Evolutionary conservation across 208 protist genomes (phyloP).

Genomic region (Zelonia costaricensis): DNA sequence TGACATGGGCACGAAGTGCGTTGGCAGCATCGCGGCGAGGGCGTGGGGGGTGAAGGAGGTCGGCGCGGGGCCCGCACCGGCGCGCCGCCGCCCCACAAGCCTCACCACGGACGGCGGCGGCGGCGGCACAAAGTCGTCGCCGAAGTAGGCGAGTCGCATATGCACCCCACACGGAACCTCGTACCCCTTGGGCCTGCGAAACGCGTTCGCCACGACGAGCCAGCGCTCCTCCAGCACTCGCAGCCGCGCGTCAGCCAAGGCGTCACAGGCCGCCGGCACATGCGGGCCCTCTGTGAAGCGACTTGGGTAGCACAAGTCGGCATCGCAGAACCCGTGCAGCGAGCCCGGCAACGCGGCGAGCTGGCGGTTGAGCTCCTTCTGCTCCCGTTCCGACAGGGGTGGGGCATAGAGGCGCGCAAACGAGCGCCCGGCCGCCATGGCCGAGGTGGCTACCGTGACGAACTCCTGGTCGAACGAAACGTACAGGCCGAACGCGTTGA

Average conservation of each 20-base stretch:
- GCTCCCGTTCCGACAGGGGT: too few species aligned
- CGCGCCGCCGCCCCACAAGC: not conserved
- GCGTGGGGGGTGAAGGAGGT: constrained; percentile 47
- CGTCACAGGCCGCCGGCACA: too few species aligned
- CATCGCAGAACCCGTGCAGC: too few species aligned
- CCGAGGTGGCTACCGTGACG: constrained; percentile 31
- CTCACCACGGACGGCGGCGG: constrained; percentile 1
- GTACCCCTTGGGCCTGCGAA: not conserved
- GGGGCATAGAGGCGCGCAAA: constrained; percentile 12
- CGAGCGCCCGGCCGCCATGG: constrained; percentile 23
- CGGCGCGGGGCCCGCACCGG: not conserved
- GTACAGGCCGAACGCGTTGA: constrained; percentile 46
- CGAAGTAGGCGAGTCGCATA: constrained; percentile 9
- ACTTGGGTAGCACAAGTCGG: too few species aligned
- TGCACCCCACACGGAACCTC: not conserved
- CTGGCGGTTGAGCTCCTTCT: too few species aligned
- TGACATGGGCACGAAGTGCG: constrained; percentile 57
- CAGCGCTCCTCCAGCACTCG: constrained; percentile 7
- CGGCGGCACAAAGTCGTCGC: constrained; percentile 36
- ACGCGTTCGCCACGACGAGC: constrained; percentile 4
- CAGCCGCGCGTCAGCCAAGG: too few species aligned
- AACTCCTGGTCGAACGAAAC: constrained; percentile 28
- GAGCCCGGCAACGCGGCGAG: too few species aligned
- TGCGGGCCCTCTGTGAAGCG: too few species aligned
- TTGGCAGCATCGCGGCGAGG: constrained; percentile 48